Evolutionary conservation across 805 yeast species (phyloP), one percentile per base, ranked within the genome.

Genomic region (Suhomyces prunicola): DNA sequence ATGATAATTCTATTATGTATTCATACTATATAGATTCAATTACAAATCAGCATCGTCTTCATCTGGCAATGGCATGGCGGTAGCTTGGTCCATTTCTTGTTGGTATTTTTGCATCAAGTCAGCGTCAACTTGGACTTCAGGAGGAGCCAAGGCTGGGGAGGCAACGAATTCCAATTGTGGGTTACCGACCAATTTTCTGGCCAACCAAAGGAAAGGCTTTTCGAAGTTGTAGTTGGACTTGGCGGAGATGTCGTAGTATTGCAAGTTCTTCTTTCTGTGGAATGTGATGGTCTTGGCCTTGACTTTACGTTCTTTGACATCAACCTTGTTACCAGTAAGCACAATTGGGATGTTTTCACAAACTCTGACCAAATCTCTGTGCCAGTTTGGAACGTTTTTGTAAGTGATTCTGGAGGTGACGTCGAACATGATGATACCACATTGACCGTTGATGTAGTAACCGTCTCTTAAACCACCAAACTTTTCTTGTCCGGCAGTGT

Each of bases 301-400:
- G 71, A 94, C 99, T 81, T 94, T 94, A 80, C 99, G 89, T 83
- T 94, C 99, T 84, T 94, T 94, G 65, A 94, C 99, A 76, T 94
- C 99, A 67, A 94, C 99, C 82, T 94, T 94, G 88, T 94, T 94
- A 81, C 99, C 99, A 82, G 97, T 90, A 64, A 94, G 83, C 57
- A 94, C 99, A 69, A 94, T 94, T 68, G 99, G 99, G 67, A 94
- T 94, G 86, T 93, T 94, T 82, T 94, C 99, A 82, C 99, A 94
- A 60, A 94, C 99, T 81, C 99, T 90, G 60, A 94, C 97, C 73
- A 94, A 84, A 79, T 94, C 99, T 82, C 99, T 88, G 87, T 96
- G 97, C 99, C 99, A 94, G 89, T 94, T 96, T 76, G 99, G 99
- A 74, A 94, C 99, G 79, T 94, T 94, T 84, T 94, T 94, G 83